Evolutionary conservation across 352 stramenopile genomes (phyloP).

Genomic region (Discostella stelligera): DNA sequence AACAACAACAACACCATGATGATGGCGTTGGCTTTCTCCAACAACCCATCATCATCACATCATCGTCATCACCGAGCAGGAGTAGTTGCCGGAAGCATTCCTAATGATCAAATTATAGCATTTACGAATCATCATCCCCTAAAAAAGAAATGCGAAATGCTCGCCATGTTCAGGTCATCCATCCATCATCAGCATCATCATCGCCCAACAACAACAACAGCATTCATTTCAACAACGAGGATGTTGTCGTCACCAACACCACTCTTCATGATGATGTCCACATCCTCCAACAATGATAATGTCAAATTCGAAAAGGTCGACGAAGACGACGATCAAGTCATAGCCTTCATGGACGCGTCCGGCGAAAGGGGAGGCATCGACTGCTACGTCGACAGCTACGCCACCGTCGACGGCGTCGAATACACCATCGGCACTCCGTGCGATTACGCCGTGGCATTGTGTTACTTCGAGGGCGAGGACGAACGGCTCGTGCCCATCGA

Average conservation of each 20-base stretch:
- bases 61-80: conserved; percentile 2
- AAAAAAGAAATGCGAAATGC: neutral
- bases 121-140: neutral
- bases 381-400: conserved; percentile 74
- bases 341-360: conserved; percentile 71
- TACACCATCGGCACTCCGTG: conserved; percentile 81
- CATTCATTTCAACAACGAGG: conserved; percentile 2
- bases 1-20: conserved; percentile 11
- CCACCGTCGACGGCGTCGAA: conserved; percentile 65
- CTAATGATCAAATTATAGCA: neutral
- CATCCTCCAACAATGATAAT: conserved; percentile 2
- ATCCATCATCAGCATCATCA: no score
- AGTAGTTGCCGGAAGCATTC: neutral
- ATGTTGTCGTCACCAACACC: no score
- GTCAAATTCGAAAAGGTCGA: conserved; percentile 46
- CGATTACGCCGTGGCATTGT: conserved; percentile 78
- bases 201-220: no score
- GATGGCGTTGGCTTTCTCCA: conserved; percentile 18
- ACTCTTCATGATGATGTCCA: conserved; percentile 10
- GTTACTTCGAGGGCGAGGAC: conserved; percentile 68
- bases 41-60: conserved; percentile 4
- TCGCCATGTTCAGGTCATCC: neutral
- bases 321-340: conserved; percentile 59
- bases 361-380: conserved; percentile 72
- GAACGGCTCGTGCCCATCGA: conserved; percentile 72